Evolutionary conservation across 495 filamentous ascomycete species (phyloP).

Genomic region (Penicillium malachiteum): DNA sequence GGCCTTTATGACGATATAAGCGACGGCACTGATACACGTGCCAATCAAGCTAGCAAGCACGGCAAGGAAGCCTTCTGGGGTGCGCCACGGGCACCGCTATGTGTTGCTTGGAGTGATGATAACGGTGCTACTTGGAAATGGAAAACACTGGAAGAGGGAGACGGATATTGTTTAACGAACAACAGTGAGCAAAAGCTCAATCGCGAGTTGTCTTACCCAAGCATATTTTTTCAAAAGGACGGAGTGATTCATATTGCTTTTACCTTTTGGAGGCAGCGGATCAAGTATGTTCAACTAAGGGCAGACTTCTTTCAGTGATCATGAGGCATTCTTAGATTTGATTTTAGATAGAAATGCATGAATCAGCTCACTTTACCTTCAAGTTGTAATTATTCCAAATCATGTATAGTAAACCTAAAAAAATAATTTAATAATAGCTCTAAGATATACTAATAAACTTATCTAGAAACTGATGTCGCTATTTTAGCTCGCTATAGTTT

Average conservation of each 20-base stretch:
- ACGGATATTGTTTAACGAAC: conserved; percentile 27
- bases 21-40: conserved; percentile 18
- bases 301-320: conserved; percentile 18
- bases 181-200: conserved; percentile 27
- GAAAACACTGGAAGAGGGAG: conserved; percentile 23
- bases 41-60: conserved; percentile 20
- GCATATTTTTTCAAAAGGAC: conserved; percentile 16
- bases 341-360: too few relatives aligned
- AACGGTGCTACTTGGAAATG: conserved; percentile 15
- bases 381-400: too few relatives aligned
- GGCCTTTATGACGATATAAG: conserved; percentile 29
- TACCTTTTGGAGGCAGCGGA: conserved; percentile 28
- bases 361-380: too few relatives aligned
- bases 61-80: conserved; percentile 30
- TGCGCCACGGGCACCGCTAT: conserved; percentile 23
- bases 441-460: too few relatives aligned
- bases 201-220: conserved; percentile 26
- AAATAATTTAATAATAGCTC: too few relatives aligned
- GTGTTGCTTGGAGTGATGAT: conserved; percentile 27
- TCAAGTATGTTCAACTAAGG: conserved; percentile 21
- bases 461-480: too few relatives aligned
- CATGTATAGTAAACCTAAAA: too few relatives aligned
- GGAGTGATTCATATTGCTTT: conserved; percentile 21
- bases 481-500: too few relatives aligned
- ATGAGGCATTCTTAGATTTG: not conserved